These are phyloP conservation scores for Rhodotorula glutinis DNA, from an alignment of 1,284 basidiomycete genomes.

Conservation along the genomic window DNA sequence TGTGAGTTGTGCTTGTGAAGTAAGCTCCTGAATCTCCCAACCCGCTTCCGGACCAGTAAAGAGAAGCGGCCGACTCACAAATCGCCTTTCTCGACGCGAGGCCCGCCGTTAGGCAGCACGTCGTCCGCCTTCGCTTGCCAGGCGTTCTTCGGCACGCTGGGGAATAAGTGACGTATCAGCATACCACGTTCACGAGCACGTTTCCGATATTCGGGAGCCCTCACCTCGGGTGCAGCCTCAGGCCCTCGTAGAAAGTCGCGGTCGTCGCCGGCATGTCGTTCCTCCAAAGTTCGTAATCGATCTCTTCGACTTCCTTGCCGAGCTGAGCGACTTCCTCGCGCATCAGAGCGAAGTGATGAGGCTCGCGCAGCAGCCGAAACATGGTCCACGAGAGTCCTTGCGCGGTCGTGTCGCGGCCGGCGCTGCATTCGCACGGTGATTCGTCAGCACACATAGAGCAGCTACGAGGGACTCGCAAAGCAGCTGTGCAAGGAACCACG, in stretches of 20 bases:
- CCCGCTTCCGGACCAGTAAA: background rate
- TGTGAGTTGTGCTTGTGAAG: background rate
- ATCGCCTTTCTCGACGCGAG: slow-evolving; percentile 38
- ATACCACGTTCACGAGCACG: background rate
- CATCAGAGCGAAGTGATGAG: slow-evolving; percentile 1
- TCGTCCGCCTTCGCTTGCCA: slow-evolving; percentile 28
- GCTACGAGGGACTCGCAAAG: too few species aligned
- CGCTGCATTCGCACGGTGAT: too few species aligned
- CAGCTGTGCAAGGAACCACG: too few species aligned
- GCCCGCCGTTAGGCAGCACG: slow-evolving; percentile 37
- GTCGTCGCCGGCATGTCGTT: slow-evolving; percentile 15
- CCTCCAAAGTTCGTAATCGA: slow-evolving; percentile 32
- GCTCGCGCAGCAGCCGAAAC: slow-evolving; percentile 18
- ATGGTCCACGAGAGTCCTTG: slow-evolving; percentile 29
- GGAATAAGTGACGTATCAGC: background rate
- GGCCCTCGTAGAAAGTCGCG: slow-evolving; percentile 34
- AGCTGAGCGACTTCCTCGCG: slow-evolving; percentile 19
- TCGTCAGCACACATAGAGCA: too few species aligned
- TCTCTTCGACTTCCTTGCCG: background rate
- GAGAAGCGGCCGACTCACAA: background rate
- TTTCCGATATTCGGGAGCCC: background rate
- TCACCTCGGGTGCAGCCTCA: slow-evolving; percentile 37
- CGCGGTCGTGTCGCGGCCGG: slow-evolving; percentile 33
- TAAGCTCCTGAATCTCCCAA: too few species aligned
- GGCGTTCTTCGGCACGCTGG: slow-evolving; percentile 21